Evolutionary conservation across 2,329 filamentous ascomycete species (phyloP).

Genomic region (Curvularia sp.): DNA sequence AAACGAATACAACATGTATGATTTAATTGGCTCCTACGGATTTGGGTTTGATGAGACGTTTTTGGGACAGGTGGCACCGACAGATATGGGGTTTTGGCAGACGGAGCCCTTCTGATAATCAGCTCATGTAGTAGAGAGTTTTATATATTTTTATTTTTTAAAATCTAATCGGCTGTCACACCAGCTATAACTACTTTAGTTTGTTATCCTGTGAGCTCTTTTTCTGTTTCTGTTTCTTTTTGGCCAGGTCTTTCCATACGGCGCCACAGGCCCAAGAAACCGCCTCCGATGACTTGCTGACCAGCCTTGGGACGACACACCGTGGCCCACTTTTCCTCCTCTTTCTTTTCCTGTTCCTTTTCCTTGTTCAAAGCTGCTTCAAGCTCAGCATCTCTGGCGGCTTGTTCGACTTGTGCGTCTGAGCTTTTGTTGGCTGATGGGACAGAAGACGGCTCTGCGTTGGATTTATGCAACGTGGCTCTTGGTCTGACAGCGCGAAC

Average conservation of each 20-base stretch:
- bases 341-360: constrained; percentile 35
- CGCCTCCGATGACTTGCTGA: constrained; percentile 46
- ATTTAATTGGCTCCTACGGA: constrained; percentile 43
- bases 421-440: constrained; percentile 16
- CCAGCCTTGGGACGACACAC: constrained; percentile 50
- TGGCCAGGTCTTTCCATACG: constrained; percentile 36
- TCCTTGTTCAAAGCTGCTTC: constrained; percentile 34
- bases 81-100: constrained; percentile 43
- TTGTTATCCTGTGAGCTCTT: background rate
- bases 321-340: constrained; percentile 47
- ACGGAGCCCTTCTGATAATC: constrained; percentile 31
- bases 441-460: constrained; percentile 21
- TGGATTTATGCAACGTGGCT: constrained; percentile 38
- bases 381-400: constrained; percentile 40
- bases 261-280: constrained; percentile 49
- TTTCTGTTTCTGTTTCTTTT: background rate
- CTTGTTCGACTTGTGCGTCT: constrained; percentile 32
- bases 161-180: background rate
- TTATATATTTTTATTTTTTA: background rate
- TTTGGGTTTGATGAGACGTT: constrained; percentile 46
- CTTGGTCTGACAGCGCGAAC: constrained; percentile 60
- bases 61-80: constrained; percentile 39
- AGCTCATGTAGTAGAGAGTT: background rate
- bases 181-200: background rate
- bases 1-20: constrained; percentile 38